Evolutionary conservation across 495 filamentous ascomycete species (phyloP).

Genomic region (Neurospora sp.): DNA sequence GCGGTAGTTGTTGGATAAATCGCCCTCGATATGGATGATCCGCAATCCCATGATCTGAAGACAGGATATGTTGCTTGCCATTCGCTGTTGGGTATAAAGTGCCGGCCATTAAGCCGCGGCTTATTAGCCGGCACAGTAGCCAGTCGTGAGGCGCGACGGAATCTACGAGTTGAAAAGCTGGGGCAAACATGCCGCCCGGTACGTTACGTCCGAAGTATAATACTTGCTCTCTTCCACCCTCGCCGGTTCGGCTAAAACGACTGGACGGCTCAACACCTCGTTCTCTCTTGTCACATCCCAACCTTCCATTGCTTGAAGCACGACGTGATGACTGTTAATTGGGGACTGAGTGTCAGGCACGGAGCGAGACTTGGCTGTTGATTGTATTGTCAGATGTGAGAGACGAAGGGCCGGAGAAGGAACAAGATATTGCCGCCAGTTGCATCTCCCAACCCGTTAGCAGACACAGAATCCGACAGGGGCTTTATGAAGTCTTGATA

Average conservation of each 20-base stretch:
- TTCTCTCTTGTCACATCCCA: neutral
- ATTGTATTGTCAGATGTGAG: neutral
- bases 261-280: neutral
- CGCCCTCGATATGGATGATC: constrained; percentile 1
- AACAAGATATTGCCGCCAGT: neutral
- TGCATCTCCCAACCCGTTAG: neutral
- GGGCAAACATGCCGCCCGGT: neutral
- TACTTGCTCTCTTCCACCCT: neutral
- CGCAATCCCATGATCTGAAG: constrained; percentile 18
- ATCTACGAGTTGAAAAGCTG: neutral
- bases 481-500: neutral
- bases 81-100: constrained; percentile 9
- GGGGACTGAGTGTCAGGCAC: neutral
- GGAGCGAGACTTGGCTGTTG: neutral
- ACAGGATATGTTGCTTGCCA: constrained; percentile 16
- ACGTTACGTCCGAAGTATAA: neutral
- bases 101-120: constrained; percentile 11
- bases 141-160: neutral
- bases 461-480: neutral
- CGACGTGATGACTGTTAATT: neutral
- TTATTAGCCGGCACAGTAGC: constrained; percentile 9
- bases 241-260: neutral
- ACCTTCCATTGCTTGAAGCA: neutral
- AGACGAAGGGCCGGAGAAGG: neutral
- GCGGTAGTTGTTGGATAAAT: constrained; percentile 23